phyloP scores from a whole-genome alignment of 805 yeast species.

The Ogataea siamensis region DNA sequence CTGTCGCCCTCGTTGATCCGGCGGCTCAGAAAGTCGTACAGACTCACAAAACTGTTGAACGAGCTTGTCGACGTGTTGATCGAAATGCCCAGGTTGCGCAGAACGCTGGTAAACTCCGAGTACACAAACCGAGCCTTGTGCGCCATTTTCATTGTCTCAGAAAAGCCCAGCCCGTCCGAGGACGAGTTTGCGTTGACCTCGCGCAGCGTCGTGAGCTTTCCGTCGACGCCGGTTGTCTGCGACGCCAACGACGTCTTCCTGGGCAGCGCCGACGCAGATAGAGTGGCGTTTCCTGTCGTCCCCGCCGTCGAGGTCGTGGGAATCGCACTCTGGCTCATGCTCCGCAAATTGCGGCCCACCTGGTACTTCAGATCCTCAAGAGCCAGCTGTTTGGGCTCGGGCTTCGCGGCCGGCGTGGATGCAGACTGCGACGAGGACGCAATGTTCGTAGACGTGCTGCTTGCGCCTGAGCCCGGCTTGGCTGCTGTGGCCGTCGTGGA shows the following conservation, averaged over 20 bases:
- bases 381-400: conserved; percentile 20
- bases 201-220: conserved; percentile 17
- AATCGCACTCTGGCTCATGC: conserved; percentile 17
- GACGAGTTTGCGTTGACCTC: conserved; percentile 12
- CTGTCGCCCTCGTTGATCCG: conserved; percentile 16
- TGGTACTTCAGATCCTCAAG: conserved; percentile 24
- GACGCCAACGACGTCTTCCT: conserved; percentile 20
- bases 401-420: conserved; percentile 6
- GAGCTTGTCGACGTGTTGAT: conserved; percentile 16
- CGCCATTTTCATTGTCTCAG: conserved; percentile 19
- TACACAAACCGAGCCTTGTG: conserved; percentile 25
- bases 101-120: conserved; percentile 18
- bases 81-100: conserved; percentile 18
- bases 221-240: conserved; percentile 11
- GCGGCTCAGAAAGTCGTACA: conserved; percentile 23
- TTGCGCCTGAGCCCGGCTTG: conserved; percentile 4
- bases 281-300: conserved; percentile 5
- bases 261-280: conserved; percentile 8
- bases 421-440: conserved; percentile 2
- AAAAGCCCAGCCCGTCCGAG: conserved; percentile 11
- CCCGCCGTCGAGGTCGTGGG: conserved; percentile 9
- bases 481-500: conserved; percentile 6
- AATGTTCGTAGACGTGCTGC: conserved; percentile 1
- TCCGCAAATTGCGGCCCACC: conserved; percentile 19
- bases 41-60: conserved; percentile 17